A percentile compares a stretch with the other conserved stretches of the same genome.
These are phyloP conservation scores for Blastosporella zonata DNA, from an alignment of 1,284 basidiomycete species.

Conservation along the genomic window DNA sequence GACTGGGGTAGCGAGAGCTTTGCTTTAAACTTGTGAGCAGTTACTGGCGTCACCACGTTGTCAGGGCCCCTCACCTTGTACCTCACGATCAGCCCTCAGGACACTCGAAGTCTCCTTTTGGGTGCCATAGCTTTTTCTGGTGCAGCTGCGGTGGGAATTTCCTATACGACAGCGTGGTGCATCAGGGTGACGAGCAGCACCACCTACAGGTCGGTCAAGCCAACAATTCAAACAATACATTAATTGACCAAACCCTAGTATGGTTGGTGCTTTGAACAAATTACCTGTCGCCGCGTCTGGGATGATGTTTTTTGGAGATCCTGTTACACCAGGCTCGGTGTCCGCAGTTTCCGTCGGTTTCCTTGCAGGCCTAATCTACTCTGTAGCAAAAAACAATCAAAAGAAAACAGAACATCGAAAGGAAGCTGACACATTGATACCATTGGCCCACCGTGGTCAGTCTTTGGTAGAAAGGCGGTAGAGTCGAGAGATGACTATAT, in stretches of 20 bases:
- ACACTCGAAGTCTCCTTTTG: constrained; percentile 78
- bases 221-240: constrained; percentile 2
- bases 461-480: constrained; percentile 22
- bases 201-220: constrained; percentile 76
- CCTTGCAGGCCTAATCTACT: constrained; percentile 87
- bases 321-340: constrained; percentile 84
- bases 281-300: constrained; percentile 95
- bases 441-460: constrained; percentile 51
- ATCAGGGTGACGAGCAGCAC: constrained; percentile 95
- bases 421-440: constrained; percentile 52
- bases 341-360: constrained; percentile 89
- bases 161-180: constrained; percentile 99
- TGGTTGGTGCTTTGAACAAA: constrained; percentile 99
- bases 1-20: constrained; percentile 88
- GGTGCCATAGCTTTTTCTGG: constrained; percentile 94
- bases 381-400: constrained; percentile 88
- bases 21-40: constrained; percentile 80
- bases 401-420: constrained; percentile 59
- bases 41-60: not conserved
- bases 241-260: constrained; percentile 46
- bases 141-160: constrained; percentile 95
- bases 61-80: not conserved
- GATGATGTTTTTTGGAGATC: constrained; percentile 94
- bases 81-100: constrained; percentile 62
- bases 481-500: not conserved